phyloP scores from a whole-genome alignment of 441 rosid species.

The Geranium incanum region DNA sequence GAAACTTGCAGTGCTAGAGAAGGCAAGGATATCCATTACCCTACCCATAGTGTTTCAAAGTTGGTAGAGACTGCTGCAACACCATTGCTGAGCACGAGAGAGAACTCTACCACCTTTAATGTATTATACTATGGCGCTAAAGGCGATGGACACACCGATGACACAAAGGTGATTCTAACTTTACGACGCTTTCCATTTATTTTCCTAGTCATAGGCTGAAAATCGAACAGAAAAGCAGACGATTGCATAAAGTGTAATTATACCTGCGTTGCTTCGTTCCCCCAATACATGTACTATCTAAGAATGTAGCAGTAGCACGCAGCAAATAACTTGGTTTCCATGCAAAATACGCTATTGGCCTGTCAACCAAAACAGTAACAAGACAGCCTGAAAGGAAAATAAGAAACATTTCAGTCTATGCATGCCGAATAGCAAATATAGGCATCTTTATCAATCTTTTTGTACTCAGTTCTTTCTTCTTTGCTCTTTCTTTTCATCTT shows the following conservation, averaged over 20 bases:
- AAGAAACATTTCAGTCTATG: neutral
- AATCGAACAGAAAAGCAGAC: neutral
- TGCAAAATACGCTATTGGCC: neutral
- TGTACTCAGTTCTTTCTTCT: neutral
- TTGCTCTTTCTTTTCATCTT: neutral
- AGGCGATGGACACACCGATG: conserved; percentile 58
- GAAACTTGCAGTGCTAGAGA: conserved; percentile 43
- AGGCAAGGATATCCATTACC: conserved; percentile 20
- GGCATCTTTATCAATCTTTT: neutral
- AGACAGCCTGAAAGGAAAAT: neutral
- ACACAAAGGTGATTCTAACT: conserved; percentile 41
- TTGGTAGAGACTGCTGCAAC: conserved; percentile 12
- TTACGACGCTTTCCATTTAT: neutral
- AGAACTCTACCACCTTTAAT: conserved; percentile 30
- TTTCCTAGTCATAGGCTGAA: neutral
- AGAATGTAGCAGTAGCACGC: neutral
- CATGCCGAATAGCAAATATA: neutral
- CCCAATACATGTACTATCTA: neutral
- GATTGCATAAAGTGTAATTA: neutral
- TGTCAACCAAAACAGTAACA: neutral
- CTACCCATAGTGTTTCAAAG: conserved; percentile 19
- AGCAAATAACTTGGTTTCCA: neutral
- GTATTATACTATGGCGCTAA: conserved; percentile 52
- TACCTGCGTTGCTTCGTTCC: neutral
- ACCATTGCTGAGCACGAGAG: neutral